Percentiles rank a stretch among this genome's conserved stretches.
Conservation (phyloP, 2,329 filamentous ascomycete genomes). For the Apiospora sp. region DNA sequence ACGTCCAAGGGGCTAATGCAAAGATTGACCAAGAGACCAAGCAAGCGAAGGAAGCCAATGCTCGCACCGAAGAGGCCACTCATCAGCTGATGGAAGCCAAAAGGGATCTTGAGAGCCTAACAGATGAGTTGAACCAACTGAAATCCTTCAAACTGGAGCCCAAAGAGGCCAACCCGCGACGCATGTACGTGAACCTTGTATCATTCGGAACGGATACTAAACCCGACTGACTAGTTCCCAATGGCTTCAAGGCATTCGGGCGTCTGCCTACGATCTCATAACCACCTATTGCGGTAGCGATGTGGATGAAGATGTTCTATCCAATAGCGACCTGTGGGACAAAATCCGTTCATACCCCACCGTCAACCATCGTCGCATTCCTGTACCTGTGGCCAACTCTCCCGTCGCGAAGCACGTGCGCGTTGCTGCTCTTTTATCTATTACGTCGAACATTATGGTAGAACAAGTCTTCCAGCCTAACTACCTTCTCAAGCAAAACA, state of each 20-base stretch:
- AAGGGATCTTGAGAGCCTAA: not conserved
- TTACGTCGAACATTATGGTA: slow-evolving; percentile 10
- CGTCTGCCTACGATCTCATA: slow-evolving; percentile 11
- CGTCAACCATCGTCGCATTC: slow-evolving; percentile 7
- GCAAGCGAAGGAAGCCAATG: not conserved
- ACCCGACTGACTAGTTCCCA: not conserved
- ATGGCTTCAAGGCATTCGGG: not conserved
- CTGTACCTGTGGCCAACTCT: slow-evolving; percentile 13
- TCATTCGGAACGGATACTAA: not conserved
- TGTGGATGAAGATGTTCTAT: slow-evolving; percentile 1
- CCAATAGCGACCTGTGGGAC: not conserved
- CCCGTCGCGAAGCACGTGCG: slow-evolving; percentile 14
- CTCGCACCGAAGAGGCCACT: no score
- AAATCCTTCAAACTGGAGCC: slow-evolving; percentile 8
- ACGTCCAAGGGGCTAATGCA: not conserved
- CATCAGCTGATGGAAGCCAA: no score
- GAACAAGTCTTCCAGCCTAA: slow-evolving; percentile 15
- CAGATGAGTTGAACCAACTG: not conserved
- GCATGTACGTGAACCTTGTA: not conserved
- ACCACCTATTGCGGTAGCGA: slow-evolving; percentile 2
- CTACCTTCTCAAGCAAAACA: slow-evolving; percentile 23
- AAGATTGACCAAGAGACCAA: not conserved
- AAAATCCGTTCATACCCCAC: not conserved
- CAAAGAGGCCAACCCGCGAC: not conserved
- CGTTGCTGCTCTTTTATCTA: slow-evolving; percentile 1